Percentiles rank a stretch among this genome's conserved stretches.
Evolutionary conservation across 768 basidiomycete species (phyloP).

Genomic region (Udeniomyces megalosporus): DNA sequence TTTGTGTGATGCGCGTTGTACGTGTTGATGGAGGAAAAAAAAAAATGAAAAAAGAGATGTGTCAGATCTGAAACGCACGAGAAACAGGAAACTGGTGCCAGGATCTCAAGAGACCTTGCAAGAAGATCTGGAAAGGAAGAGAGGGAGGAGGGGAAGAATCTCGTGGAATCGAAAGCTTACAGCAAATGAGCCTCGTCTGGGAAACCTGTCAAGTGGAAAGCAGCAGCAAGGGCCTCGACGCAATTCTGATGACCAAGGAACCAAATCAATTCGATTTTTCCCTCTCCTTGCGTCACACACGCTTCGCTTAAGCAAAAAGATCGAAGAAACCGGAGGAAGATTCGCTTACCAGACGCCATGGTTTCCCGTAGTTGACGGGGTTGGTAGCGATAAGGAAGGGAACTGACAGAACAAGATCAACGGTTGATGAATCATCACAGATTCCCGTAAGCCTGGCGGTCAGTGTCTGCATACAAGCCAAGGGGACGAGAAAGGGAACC

Average conservation of each 20-base stretch:
- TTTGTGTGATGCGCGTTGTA: no score
- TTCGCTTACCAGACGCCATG: constrained; percentile 50
- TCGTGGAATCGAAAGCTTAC: no score
- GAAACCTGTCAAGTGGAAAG: constrained; percentile 85
- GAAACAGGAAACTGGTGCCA: no score
- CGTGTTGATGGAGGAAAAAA: background rate
- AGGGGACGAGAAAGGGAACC: constrained; percentile 83
- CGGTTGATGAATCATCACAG: background rate
- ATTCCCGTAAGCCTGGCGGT: background rate
- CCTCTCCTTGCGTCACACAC: no score
- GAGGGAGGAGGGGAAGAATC: no score
- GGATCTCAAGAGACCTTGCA: no score
- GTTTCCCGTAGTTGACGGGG: constrained; percentile 94
- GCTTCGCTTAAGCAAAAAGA: no score
- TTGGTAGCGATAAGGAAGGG: constrained; percentile 91
- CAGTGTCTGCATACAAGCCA: background rate
- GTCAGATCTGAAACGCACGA: no score
- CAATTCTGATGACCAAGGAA: constrained; percentile 9
- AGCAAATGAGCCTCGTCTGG: constrained; percentile 61
- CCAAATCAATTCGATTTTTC: background rate
- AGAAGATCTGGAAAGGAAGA: no score
- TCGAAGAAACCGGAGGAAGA: background rate
- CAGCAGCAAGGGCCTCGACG: constrained; percentile 51
- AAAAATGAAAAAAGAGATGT: no score
- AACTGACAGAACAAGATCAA: constrained; percentile 37